These are phyloP conservation scores for Geum urbanum DNA, from an alignment of 306 rosid species.

Conservation along the genomic window DNA sequence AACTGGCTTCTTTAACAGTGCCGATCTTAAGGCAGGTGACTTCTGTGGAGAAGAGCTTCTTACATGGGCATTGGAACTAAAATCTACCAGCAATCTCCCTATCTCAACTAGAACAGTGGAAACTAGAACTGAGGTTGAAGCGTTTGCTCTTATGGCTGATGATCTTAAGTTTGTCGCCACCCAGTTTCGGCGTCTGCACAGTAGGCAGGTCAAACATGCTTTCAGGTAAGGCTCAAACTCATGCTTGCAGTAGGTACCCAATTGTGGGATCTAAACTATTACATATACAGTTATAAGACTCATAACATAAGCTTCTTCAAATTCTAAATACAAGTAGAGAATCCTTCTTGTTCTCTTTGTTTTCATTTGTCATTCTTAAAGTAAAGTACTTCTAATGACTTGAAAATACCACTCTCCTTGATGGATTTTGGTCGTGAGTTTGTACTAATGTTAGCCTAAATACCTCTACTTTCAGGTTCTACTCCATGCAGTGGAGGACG, in stretches of 20 bases:
- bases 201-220: constrained; percentile 55
- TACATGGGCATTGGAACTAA: constrained; percentile 85
- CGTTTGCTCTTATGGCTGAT: constrained; percentile 69
- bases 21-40: constrained; percentile 63
- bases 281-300: not conserved
- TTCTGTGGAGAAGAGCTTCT: constrained; percentile 97
- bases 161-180: constrained; percentile 69
- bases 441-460: not conserved
- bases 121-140: constrained; percentile 74
- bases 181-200: constrained; percentile 68
- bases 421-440: not conserved
- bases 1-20: constrained; percentile 60
- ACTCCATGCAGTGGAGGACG: constrained; percentile 74
- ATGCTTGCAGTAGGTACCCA: not conserved
- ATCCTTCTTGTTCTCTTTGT: not conserved
- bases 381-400: not conserved
- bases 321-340: not conserved
- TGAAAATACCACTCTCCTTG: not conserved
- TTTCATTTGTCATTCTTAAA: not conserved
- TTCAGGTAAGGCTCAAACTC: constrained; percentile 56
- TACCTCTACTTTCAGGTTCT: constrained; percentile 43
- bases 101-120: constrained; percentile 69
- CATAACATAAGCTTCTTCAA: not conserved
- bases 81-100: constrained; percentile 55
- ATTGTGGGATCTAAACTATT: not conserved